phyloP scores from a whole-genome alignment of 78 protist species.

The Chrysochromulina tobinii region DNA sequence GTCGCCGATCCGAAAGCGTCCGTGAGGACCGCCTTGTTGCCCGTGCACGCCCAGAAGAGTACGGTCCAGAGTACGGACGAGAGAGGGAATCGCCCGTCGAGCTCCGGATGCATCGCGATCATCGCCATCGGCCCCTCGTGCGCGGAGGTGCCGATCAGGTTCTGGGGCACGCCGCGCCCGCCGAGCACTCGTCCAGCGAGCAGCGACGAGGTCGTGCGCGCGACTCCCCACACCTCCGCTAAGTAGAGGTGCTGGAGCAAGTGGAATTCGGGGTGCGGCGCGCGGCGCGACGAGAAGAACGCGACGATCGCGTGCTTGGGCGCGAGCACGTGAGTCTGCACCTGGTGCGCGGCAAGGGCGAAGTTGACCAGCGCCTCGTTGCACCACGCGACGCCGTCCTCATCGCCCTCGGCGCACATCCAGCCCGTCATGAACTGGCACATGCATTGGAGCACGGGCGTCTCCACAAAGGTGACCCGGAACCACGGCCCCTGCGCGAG shows the following conservation, averaged over 20 bases:
- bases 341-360: not conserved
- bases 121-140: constrained; percentile 29
- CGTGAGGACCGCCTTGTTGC: not conserved
- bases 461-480: constrained; percentile 20
- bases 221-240: not conserved
- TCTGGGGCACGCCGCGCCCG: not conserved
- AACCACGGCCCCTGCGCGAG: constrained; percentile 16
- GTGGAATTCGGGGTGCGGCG: not conserved
- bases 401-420: not conserved
- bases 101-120: not conserved
- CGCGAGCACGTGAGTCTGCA: too few relatives aligned
- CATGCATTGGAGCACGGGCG: not conserved
- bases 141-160: not conserved
- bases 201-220: not conserved
- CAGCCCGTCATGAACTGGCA: not conserved
- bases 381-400: not conserved
- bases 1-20: not conserved
- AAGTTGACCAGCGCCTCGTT: not conserved
- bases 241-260: constrained; percentile 3
- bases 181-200: not conserved
- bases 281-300: constrained; percentile 1
- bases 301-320: too few relatives aligned
- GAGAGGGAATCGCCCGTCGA: not conserved
- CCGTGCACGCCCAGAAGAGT: constrained; percentile 4
- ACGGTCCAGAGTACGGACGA: not conserved